Percentiles rank a stretch among this genome's conserved stretches.
Evolutionary conservation across 2,329 filamentous ascomycete genomes (phyloP).

Genomic region (Cladophialophora chaetospira): DNA sequence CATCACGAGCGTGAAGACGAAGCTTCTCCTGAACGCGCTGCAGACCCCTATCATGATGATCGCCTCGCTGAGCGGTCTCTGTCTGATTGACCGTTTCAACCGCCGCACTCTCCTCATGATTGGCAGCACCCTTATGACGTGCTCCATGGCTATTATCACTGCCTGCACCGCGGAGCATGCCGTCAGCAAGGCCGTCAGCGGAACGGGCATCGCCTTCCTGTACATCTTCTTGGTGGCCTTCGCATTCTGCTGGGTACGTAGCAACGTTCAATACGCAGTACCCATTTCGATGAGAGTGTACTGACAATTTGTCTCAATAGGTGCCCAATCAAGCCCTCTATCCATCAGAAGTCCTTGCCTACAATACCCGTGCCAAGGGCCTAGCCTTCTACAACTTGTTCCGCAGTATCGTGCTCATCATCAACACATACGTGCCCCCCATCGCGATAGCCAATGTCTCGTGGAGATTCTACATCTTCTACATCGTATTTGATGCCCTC

Average conservation of each 20-base stretch:
- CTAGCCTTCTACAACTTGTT: constrained; percentile 52
- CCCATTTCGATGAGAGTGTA: not conserved
- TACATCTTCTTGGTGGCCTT: constrained; percentile 58
- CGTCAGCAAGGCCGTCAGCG: constrained; percentile 46
- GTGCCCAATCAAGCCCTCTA: constrained; percentile 52
- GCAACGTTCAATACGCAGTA: not conserved
- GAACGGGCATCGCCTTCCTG: constrained; percentile 55
- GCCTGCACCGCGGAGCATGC: constrained; percentile 22
- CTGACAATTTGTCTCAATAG: constrained; percentile 28
- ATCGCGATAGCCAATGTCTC: constrained; percentile 23
- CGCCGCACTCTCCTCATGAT: constrained; percentile 58
- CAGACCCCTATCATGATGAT: constrained; percentile 49
- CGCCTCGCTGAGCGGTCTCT: constrained; percentile 53
- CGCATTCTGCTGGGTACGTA: constrained; percentile 45
- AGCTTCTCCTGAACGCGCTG: constrained; percentile 47
- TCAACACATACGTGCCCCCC: constrained; percentile 28
- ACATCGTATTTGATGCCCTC: constrained; percentile 39
- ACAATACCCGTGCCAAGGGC: constrained; percentile 58
- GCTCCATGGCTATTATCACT: constrained; percentile 44
- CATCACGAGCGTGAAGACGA: constrained; percentile 43
- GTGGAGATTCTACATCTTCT: constrained; percentile 46
- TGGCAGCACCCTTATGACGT: constrained; percentile 53
- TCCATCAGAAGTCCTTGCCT: constrained; percentile 56
- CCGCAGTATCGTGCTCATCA: constrained; percentile 47
- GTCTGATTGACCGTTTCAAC: constrained; percentile 58